Evolutionary conservation across 371 early-diverging fungal species (phyloP).

Genomic region (Circinella umbellata): DNA sequence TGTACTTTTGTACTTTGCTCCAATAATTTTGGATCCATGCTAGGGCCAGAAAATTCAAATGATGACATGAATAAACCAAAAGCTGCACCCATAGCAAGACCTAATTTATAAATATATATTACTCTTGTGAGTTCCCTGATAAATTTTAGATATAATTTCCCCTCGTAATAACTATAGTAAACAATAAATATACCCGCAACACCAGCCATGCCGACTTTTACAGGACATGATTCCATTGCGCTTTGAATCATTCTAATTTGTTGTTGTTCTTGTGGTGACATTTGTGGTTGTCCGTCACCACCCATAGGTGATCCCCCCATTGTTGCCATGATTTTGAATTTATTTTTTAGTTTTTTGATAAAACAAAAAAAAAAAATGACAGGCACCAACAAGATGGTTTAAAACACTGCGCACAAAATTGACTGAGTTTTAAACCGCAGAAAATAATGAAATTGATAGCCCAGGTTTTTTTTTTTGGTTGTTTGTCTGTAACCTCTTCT

Average conservation of each 20-base stretch:
- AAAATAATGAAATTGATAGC: too few relatives aligned
- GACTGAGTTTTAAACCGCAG: too few relatives aligned
- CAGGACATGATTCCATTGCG: slow-evolving; percentile 75
- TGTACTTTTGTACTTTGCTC: slow-evolving; percentile 80
- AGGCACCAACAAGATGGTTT: not conserved
- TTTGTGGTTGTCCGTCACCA: slow-evolving; percentile 19
- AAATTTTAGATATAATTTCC: too few relatives aligned
- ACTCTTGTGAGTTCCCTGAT: too few relatives aligned
- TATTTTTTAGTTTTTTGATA: slow-evolving; percentile 1
- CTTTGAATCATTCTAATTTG: slow-evolving; percentile 51
- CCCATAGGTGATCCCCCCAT: not conserved
- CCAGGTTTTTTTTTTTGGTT: not conserved
- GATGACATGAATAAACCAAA: slow-evolving; percentile 94
- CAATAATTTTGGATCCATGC: slow-evolving; percentile 55
- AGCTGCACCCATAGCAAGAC: slow-evolving; percentile 89
- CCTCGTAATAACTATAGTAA: too few relatives aligned
- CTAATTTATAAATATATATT: slow-evolving; percentile 32
- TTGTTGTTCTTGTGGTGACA: slow-evolving; percentile 44
- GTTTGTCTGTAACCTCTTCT: not conserved
- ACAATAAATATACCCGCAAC: slow-evolving; percentile 60
- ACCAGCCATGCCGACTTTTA: slow-evolving; percentile 77
- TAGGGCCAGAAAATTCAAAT: slow-evolving; percentile 77
- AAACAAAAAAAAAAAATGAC: not conserved
- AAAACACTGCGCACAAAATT: too few relatives aligned
- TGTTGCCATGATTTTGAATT: not conserved